A percentile compares a stretch with the other conserved stretches of the same genome.
These are phyloP conservation scores for Ganoderma meredithae DNA, from an alignment of 1,284 basidiomycete genomes.

Conservation along the genomic window DNA sequence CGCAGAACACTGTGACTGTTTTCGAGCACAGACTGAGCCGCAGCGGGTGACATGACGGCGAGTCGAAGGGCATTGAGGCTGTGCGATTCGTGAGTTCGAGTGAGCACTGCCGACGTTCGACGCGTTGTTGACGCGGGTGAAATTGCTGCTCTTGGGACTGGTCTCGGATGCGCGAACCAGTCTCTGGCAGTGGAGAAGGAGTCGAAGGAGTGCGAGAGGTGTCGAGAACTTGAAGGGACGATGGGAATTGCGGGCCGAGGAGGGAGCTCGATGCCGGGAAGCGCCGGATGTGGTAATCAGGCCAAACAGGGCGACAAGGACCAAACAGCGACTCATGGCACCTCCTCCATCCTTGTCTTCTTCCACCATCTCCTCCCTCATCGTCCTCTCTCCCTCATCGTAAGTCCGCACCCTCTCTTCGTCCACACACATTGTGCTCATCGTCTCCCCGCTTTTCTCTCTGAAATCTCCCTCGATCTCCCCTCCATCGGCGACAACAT, in stretches of 20 bases:
- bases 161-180: neutral
- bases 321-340: conserved; percentile 34
- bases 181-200: neutral
- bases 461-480: conserved; percentile 10
- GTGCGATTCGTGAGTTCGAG: neutral
- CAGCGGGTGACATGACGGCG: too few species aligned
- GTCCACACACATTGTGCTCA: conserved; percentile 9
- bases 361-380: conserved; percentile 36
- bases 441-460: conserved; percentile 9
- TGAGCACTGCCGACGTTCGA: neutral
- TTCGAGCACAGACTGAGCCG: too few species aligned
- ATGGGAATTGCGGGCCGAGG: neutral
- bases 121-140: too few species aligned
- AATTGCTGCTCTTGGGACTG: neutral
- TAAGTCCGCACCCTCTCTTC: conserved; percentile 23
- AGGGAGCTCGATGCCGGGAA: neutral
- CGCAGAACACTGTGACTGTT: too few species aligned
- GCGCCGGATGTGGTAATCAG: conserved; percentile 31
- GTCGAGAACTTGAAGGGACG: neutral
- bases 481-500: conserved; percentile 25
- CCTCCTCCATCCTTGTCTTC: conserved; percentile 35
- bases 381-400: conserved; percentile 30
- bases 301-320: conserved; percentile 38
- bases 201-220: neutral
- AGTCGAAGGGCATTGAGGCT: neutral